phyloP scores from a whole-genome alignment of 352 stramenopile species.

The Phytophthora pluvialis region DNA sequence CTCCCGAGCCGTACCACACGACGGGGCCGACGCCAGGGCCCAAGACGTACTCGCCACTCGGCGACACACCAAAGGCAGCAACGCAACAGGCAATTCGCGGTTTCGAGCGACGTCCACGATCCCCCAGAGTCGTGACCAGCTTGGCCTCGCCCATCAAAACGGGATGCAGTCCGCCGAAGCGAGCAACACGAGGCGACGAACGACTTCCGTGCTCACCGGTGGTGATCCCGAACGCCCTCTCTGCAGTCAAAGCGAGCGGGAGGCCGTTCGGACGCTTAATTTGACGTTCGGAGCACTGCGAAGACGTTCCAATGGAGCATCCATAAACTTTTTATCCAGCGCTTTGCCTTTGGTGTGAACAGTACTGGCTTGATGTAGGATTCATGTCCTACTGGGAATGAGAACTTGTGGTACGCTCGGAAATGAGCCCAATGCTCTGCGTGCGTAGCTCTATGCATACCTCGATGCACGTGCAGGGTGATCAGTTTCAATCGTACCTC shows the following conservation, averaged over 20 bases:
- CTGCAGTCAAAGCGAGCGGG: background rate
- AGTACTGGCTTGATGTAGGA: background rate
- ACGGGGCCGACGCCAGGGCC: slow-evolving; percentile 29
- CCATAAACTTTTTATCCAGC: no score
- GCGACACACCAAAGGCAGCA: slow-evolving; percentile 4
- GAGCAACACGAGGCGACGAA: slow-evolving; percentile 11
- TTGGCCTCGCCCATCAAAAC: slow-evolving; percentile 35
- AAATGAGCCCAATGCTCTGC: background rate
- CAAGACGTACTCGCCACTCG: slow-evolving; percentile 22
- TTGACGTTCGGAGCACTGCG: background rate
- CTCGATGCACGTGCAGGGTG: no score
- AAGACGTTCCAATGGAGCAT: no score
- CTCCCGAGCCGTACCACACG: slow-evolving; percentile 38
- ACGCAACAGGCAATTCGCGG: slow-evolving; percentile 7
- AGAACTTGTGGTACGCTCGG: no score
- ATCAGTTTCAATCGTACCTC: slow-evolving; percentile 1
- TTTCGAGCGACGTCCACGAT: slow-evolving; percentile 25
- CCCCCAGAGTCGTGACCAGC: slow-evolving; percentile 37
- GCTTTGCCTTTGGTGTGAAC: no score
- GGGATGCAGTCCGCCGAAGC: slow-evolving; percentile 33
- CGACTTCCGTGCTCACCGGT: slow-evolving; percentile 17
- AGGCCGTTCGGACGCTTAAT: slow-evolving; percentile 11
- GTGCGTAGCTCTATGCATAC: no score
- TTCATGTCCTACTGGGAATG: background rate
- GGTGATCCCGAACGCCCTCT: background rate